phyloP scores from a whole-genome alignment of 441 rosid species.

The California macrophylla region DNA sequence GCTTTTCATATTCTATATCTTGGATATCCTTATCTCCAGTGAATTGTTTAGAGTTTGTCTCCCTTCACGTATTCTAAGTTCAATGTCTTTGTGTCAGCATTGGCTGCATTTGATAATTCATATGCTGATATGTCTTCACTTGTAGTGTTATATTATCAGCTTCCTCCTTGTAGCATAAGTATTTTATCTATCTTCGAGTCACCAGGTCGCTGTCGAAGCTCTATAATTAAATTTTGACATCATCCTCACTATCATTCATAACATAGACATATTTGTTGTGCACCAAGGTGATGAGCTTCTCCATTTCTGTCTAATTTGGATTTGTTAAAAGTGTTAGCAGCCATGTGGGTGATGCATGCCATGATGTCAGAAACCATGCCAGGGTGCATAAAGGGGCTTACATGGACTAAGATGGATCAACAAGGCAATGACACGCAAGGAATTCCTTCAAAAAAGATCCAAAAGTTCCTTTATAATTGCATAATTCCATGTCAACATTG shows the following conservation, averaged over 20 bases:
- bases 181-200: background rate
- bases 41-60: background rate
- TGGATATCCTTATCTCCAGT: background rate
- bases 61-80: background rate
- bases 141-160: background rate
- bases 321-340: conserved; percentile 1
- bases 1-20: background rate
- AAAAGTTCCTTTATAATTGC: conserved; percentile 7
- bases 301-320: background rate
- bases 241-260: conserved; percentile 1
- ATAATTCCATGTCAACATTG: conserved; percentile 7
- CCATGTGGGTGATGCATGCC: conserved; percentile 7
- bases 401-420: background rate
- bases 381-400: background rate
- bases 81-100: background rate
- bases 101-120: conserved; percentile 5
- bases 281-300: background rate
- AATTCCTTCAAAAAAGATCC: background rate
- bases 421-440: background rate
- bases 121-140: background rate
- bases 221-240: conserved; percentile 2
- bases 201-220: background rate
- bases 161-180: background rate
- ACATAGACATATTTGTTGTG: conserved; percentile 2
- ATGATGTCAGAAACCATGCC: background rate